Base-by-base conservation (phyloP, 2,329 filamentous ascomycete species). In the Rutstroemia sp. region DNA sequence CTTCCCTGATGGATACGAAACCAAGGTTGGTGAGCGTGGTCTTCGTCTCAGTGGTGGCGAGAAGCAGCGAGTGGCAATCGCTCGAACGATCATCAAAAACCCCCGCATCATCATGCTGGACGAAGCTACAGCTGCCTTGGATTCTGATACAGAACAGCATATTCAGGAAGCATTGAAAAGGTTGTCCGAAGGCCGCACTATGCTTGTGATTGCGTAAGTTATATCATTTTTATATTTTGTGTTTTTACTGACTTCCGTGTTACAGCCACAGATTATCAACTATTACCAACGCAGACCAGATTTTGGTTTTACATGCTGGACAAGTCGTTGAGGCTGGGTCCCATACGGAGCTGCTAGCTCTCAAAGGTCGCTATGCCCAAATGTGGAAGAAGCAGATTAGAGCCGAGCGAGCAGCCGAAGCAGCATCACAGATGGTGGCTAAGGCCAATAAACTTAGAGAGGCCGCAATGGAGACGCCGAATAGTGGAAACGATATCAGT, bases 341-440 rank as follows among this genome's bases (percentile, higher is more conserved):
- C 0, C 91, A 96, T 67, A 80, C 87, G 16, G 84, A 92, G 64
- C 78, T 96, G 3, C 75, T 95, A 5, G 77, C 77, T 2, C 75
- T 80, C 48, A 83, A 82, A 30, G 89, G 89, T 12, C 83, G 84
- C 58, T 96, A 96, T 67, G 81, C 65, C 60, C 82, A 84, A 58
- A 92, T 96, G 83, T 96, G 91, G 91, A 83, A 86, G 61, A 92
- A 92, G 72, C 91, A 96, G 71, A 91, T 88, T 60, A 81, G 86
- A 58, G 88, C 88, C 2, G 87, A 92, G 68, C 80, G 80, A 61
- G 88, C 87, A 5, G 82, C 81, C 3, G 78, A 81, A 56, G 78
- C 84, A 66, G 83, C 82, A 36, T 62, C 60, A 8, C 57, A 64
- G 17, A 58, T 61, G 19, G 61, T 65, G 14, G 67, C 65, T 3